Conservation (phyloP, 768 basidiomycete genomes). For the Pleurotus giganteus region DNA sequence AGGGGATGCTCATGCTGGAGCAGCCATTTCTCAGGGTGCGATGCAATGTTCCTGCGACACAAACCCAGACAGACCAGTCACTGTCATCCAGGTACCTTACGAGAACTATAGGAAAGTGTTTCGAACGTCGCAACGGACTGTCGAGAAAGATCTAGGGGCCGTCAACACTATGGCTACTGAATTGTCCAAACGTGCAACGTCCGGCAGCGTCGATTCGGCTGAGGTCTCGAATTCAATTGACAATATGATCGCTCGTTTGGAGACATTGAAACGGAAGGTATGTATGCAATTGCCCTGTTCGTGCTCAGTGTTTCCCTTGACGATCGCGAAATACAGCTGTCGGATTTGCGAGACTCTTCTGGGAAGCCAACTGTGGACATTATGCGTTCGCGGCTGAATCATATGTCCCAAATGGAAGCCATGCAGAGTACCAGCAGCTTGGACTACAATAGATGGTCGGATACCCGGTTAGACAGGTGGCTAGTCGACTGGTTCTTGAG, state of each 20-base stretch:
- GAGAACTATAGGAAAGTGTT: slow-evolving; percentile 91
- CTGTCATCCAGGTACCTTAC: slow-evolving; percentile 67
- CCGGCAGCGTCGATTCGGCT: slow-evolving; percentile 38
- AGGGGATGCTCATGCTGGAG: slow-evolving; percentile 79
- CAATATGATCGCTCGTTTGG: slow-evolving; percentile 71
- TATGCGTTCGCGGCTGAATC: slow-evolving; percentile 71
- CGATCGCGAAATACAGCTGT: slow-evolving; percentile 29
- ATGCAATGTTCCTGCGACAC: neutral
- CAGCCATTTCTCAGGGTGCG: slow-evolving; percentile 77
- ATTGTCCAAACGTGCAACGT: slow-evolving; percentile 45
- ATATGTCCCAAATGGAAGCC: slow-evolving; percentile 63
- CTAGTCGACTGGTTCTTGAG: slow-evolving; percentile 91
- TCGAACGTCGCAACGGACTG: slow-evolving; percentile 73
- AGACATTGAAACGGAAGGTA: slow-evolving; percentile 89
- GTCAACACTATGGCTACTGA: slow-evolving; percentile 59
- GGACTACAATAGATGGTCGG: slow-evolving; percentile 75
- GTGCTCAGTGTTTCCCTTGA: neutral
- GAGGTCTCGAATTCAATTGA: slow-evolving; percentile 65
- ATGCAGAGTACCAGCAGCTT: slow-evolving; percentile 48
- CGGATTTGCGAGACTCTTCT: slow-evolving; percentile 44
- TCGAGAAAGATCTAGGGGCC: slow-evolving; percentile 74
- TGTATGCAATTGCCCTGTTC: slow-evolving; percentile 12
- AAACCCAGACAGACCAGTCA: neutral
- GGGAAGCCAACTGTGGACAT: slow-evolving; percentile 67
- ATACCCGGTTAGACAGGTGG: slow-evolving; percentile 82